Percentiles rank a stretch among this genome's conserved stretches.
phyloP scores from a whole-genome alignment of 306 rosid genomes.

The Vigna unguiculata region DNA sequence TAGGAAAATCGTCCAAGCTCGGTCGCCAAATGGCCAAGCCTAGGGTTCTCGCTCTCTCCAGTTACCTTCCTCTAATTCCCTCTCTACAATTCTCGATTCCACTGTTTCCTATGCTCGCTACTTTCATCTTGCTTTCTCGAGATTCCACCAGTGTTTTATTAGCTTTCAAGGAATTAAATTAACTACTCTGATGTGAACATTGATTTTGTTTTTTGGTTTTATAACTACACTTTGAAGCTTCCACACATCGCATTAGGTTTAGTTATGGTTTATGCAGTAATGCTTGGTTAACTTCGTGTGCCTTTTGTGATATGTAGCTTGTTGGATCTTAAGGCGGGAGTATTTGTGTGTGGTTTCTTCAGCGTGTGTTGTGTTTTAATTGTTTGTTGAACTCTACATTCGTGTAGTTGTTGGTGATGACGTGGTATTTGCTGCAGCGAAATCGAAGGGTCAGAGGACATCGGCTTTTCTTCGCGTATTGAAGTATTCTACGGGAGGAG shows the following conservation, averaged over 20 bases:
- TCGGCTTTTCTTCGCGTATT: conserved; percentile 89
- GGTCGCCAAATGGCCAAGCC: conserved; percentile 98
- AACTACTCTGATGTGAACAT: conserved; percentile 35
- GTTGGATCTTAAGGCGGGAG: conserved; percentile 20
- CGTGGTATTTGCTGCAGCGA: conserved; percentile 63
- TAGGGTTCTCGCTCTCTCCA: conserved; percentile 96
- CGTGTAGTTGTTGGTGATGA: conserved; percentile 41
- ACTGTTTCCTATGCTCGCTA: not conserved
- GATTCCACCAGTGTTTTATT: conserved; percentile 19
- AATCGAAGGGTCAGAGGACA: conserved; percentile 71
- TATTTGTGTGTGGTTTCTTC: conserved; percentile 4
- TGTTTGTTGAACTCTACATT: conserved; percentile 29
- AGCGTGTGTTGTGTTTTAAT: conserved; percentile 2
- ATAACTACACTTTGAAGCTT: not conserved
- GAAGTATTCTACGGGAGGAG: conserved; percentile 96
- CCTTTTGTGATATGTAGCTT: conserved; percentile 9
- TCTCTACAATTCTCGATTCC: not conserved
- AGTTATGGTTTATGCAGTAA: not conserved
- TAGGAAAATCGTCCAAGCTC: conserved; percentile 79
- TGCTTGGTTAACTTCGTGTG: not conserved
- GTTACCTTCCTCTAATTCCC: conserved; percentile 54
- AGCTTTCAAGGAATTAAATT: conserved; percentile 28
- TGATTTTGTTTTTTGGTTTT: not conserved
- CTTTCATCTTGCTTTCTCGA: conserved; percentile 18
- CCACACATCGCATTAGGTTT: not conserved